Conservation (phyloP, 2,329 filamentous ascomycete species). For the Plectosphaerella sp. region DNA sequence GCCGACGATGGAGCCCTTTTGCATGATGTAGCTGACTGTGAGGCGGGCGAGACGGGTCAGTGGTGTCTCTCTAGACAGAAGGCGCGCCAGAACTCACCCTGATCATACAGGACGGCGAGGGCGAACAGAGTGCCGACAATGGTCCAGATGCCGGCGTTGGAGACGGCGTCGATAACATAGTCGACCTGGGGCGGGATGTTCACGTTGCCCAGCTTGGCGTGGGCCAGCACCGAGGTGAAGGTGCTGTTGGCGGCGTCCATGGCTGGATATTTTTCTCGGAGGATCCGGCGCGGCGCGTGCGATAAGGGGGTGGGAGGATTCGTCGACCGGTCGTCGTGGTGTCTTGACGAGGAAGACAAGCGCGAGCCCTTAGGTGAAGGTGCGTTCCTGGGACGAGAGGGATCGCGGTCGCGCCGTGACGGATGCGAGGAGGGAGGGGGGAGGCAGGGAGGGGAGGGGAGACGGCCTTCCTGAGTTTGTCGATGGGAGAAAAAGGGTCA, state of each 20-base stretch:
- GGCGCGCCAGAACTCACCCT: slow-evolving; percentile 58
- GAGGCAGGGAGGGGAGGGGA: too few species aligned
- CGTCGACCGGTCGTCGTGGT: too few species aligned
- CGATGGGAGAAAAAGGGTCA: too few species aligned
- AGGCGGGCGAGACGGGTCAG: slow-evolving; percentile 6
- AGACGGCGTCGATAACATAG: slow-evolving; percentile 47
- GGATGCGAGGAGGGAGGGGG: too few species aligned
- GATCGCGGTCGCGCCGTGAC: too few species aligned
- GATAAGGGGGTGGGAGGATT: too few species aligned
- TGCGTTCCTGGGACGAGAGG: too few species aligned
- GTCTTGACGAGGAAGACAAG: too few species aligned
- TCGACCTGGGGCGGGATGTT: slow-evolving; percentile 52
- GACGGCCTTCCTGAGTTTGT: too few species aligned
- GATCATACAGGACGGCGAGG: slow-evolving; percentile 77
- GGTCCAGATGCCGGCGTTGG: slow-evolving; percentile 52
- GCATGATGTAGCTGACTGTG: slow-evolving; percentile 68
- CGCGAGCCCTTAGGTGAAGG: too few species aligned
- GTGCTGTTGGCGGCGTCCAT: slow-evolving; percentile 61
- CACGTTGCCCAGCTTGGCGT: slow-evolving; percentile 46
- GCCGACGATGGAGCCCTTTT: slow-evolving; percentile 73
- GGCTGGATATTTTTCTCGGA: slow-evolving; percentile 4
- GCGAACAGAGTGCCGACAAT: slow-evolving; percentile 67
- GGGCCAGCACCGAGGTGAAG: slow-evolving; percentile 66
- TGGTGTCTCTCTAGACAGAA: neutral
- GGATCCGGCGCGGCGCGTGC: neutral